Evolutionary conservation across 2,329 filamentous ascomycete genomes (phyloP).

Genomic region (Talaromyces pinophilus): DNA sequence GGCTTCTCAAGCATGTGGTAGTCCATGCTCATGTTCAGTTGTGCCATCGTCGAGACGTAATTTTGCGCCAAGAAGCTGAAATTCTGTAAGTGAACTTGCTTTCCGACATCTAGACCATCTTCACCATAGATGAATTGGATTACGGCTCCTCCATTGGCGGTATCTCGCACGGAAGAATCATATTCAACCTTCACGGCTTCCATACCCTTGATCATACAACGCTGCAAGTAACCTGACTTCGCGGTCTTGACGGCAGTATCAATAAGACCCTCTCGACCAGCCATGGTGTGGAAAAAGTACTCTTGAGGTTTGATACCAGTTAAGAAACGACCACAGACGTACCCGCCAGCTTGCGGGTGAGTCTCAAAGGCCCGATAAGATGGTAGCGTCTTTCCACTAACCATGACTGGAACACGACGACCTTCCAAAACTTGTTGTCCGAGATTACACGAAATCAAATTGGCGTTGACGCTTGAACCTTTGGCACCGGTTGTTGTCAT

Average conservation of each 20-base stretch:
- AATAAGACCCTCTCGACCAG: conserved; percentile 94
- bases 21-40: conserved; percentile 66
- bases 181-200: conserved; percentile 91
- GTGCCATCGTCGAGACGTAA: conserved; percentile 73
- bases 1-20: conserved; percentile 63
- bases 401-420: conserved; percentile 92
- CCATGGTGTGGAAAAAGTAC: conserved; percentile 99
- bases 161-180: conserved; percentile 87
- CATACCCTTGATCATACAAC: conserved; percentile 98
- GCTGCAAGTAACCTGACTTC: conserved; percentile 90
- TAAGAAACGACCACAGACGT: conserved; percentile 94
- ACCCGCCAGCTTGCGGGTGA: conserved; percentile 83
- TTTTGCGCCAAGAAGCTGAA: conserved; percentile 91
- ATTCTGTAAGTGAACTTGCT: conserved; percentile 86
- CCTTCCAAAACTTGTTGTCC: conserved; percentile 97
- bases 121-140: conserved; percentile 97
- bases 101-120: conserved; percentile 90
- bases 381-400: conserved; percentile 92
- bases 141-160: conserved; percentile 84
- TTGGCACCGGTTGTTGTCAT: conserved; percentile 98
- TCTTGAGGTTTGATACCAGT: conserved; percentile 96
- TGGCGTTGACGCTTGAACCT: conserved; percentile 88
- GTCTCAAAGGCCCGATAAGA: conserved; percentile 94
- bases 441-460: conserved; percentile 95
- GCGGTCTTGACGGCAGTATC: conserved; percentile 99